Conservation (phyloP, 768 basidiomycete species). For the Trametes elegans region DNA sequence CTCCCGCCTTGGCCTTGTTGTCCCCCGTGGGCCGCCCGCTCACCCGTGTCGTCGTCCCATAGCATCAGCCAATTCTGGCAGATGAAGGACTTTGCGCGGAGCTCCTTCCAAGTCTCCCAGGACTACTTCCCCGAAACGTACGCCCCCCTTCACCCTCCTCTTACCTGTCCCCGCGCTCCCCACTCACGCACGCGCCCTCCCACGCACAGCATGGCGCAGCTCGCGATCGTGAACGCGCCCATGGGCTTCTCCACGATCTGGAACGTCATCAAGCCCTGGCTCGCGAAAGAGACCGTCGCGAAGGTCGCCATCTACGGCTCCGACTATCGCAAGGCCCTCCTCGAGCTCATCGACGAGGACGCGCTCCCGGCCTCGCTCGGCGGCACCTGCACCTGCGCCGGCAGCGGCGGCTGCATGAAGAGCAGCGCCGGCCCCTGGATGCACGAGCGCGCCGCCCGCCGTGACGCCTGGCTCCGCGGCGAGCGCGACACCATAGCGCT, state of each 20-base stretch:
- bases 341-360: conserved; percentile 61
- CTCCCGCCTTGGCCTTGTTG: too few relatives aligned
- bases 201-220: conserved; percentile 64
- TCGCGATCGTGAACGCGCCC: conserved; percentile 71
- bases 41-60: background rate
- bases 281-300: conserved; percentile 66
- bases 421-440: conserved; percentile 73
- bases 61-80: conserved; percentile 76
- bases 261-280: conserved; percentile 66
- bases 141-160: conserved; percentile 19
- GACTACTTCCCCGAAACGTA: conserved; percentile 80
- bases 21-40: background rate
- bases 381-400: conserved; percentile 61
- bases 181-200: background rate
- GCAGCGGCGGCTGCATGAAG: conserved; percentile 54
- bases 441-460: conserved; percentile 41
- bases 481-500: conserved; percentile 21
- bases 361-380: conserved; percentile 61
- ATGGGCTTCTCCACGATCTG: conserved; percentile 72
- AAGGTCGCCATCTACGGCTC: conserved; percentile 67
- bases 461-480: conserved; percentile 31
- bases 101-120: conserved; percentile 72
- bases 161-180: background rate
- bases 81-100: conserved; percentile 60
- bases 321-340: conserved; percentile 54